Percentiles rank a stretch among this genome's conserved stretches.
Evolutionary conservation across 2,329 filamentous ascomycete genomes (phyloP).

Genomic region (Fusarium cicatricum): DNA sequence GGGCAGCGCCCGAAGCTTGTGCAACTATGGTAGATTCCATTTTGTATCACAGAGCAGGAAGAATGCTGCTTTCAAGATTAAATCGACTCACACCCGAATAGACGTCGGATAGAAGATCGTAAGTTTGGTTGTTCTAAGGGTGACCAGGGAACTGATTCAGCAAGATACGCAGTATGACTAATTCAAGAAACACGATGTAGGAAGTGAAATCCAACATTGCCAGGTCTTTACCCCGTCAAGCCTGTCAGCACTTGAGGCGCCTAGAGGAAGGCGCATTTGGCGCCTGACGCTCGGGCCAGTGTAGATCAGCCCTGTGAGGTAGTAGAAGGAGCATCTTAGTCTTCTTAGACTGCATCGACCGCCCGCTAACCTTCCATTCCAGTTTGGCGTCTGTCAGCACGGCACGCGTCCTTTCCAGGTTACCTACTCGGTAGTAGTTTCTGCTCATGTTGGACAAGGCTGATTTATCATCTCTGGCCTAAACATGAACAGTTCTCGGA

Average conservation of each 20-base stretch:
- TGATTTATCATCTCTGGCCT: too few species aligned
- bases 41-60: neutral
- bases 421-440: too few species aligned
- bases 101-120: too few species aligned
- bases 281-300: neutral
- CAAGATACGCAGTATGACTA: neutral
- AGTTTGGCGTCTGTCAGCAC: too few species aligned
- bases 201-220: neutral
- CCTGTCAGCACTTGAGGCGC: neutral
- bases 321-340: neutral
- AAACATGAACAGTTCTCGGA: too few species aligned
- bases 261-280: neutral
- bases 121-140: too few species aligned
- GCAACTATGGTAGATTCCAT: constrained; percentile 35
- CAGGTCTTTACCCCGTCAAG: neutral
- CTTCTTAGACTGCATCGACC: too few species aligned
- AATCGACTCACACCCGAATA: too few species aligned
- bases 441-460: too few species aligned
- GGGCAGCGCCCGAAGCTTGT: constrained; percentile 31
- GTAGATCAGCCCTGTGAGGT: neutral
- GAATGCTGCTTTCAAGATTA: neutral
- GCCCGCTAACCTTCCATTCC: too few species aligned
- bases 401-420: too few species aligned
- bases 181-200: neutral
- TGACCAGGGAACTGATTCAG: too few species aligned